Conservation (phyloP, 148 eudicot species). For the Nepenthes mirabilis region DNA sequence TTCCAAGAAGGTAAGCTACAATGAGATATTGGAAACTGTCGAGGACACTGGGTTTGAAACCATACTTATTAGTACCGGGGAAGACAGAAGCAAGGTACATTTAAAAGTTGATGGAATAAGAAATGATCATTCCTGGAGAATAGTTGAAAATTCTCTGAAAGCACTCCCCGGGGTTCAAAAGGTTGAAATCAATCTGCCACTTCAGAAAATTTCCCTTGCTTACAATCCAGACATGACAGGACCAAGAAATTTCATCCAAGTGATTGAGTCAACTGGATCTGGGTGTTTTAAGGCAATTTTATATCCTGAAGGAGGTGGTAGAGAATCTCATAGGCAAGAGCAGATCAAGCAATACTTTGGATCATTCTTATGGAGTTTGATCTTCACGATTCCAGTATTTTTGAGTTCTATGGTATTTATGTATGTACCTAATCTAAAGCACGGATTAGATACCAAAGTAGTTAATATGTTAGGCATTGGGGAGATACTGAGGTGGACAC, state of each 20-base stretch:
- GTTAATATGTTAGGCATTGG: constrained; percentile 69
- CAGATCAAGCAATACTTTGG: constrained; percentile 50
- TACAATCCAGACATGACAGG: constrained; percentile 75
- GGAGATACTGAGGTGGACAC: constrained; percentile 62
- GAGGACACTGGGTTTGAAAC: constrained; percentile 73
- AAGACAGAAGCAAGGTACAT: constrained; percentile 48
- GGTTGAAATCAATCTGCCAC: constrained; percentile 33
- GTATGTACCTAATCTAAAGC: constrained; percentile 68
- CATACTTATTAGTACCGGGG: constrained; percentile 64
- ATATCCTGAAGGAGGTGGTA: constrained; percentile 57
- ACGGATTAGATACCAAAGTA: constrained; percentile 49
- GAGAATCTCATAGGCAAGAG: constrained; percentile 47
- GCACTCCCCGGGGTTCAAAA: constrained; percentile 68
- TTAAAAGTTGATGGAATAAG: constrained; percentile 51
- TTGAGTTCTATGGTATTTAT: constrained; percentile 85
- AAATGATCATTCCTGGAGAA: constrained; percentile 31
- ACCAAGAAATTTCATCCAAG: constrained; percentile 68
- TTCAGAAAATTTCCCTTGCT: constrained; percentile 44
- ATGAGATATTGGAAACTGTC: constrained; percentile 38
- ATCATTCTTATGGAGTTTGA: constrained; percentile 72
- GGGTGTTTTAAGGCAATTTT: constrained; percentile 52
- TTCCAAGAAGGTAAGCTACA: constrained; percentile 40
- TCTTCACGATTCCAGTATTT: constrained; percentile 80
- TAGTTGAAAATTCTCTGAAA: constrained; percentile 44
- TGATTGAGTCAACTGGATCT: constrained; percentile 51